Conservation (phyloP, 2,329 filamentous ascomycete species). For the Cladophialophora chaetospira region DNA sequence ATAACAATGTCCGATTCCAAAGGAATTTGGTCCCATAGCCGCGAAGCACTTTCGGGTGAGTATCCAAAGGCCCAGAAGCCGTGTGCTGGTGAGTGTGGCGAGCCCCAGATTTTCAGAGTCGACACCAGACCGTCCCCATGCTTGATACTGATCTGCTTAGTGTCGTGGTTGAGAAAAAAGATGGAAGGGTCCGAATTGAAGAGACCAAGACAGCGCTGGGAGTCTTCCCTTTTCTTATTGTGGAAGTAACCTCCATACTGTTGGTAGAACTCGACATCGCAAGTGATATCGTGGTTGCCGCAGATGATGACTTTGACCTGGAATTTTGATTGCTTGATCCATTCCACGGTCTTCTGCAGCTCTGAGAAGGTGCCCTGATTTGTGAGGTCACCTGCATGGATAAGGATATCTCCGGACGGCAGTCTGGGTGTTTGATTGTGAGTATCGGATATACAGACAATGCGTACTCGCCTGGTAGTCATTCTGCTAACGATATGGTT, state of each 20-base stretch:
- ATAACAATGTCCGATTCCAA: slow-evolving; percentile 56
- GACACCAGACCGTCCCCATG: slow-evolving; percentile 50
- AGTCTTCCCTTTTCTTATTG: slow-evolving; percentile 48
- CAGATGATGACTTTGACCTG: slow-evolving; percentile 50
- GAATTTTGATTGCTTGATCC: slow-evolving; percentile 47
- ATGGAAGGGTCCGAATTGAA: slow-evolving; percentile 49
- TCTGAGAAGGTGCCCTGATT: slow-evolving; percentile 48
- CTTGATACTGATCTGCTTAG: slow-evolving; percentile 47
- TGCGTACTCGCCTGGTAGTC: slow-evolving; percentile 22
- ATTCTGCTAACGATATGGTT: slow-evolving; percentile 15
- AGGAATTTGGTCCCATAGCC: slow-evolving; percentile 55
- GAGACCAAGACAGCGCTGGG: slow-evolving; percentile 47
- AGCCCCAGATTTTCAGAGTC: slow-evolving; percentile 59
- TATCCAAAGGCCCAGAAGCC: slow-evolving; percentile 61
- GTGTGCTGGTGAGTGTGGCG: slow-evolving; percentile 53
- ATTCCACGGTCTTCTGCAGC: slow-evolving; percentile 44
- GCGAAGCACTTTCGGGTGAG: slow-evolving; percentile 41
- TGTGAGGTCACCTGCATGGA: slow-evolving; percentile 55
- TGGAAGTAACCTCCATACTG: slow-evolving; percentile 47
- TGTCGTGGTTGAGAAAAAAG: slow-evolving; percentile 55
- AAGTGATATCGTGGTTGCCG: slow-evolving; percentile 50
- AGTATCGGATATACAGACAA: slow-evolving; percentile 52
- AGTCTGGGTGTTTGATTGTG: slow-evolving; percentile 44
- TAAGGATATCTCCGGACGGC: slow-evolving; percentile 48
- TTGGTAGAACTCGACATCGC: slow-evolving; percentile 44